A percentile compares a stretch with the other conserved stretches of the same genome.
Evolutionary conservation across 2,329 filamentous ascomycete species (phyloP).

Genomic region (Chrysosphaeria jannelii): DNA sequence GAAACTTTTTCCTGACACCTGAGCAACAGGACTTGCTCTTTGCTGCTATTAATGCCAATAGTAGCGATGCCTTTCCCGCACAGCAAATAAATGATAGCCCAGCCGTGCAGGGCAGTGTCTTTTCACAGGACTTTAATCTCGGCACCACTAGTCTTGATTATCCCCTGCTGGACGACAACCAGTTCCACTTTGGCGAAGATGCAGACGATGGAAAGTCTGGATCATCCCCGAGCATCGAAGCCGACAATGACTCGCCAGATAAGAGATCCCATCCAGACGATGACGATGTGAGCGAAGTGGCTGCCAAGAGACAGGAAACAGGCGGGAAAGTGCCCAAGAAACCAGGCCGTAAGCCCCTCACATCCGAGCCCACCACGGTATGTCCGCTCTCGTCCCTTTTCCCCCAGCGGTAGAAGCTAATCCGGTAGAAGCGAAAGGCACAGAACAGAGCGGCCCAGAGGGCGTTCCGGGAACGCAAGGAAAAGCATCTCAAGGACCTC

Average conservation of each 20-base stretch:
- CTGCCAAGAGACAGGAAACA: slow-evolving; percentile 45
- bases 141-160: slow-evolving; percentile 49
- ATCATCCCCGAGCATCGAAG: slow-evolving; percentile 22
- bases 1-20: slow-evolving; percentile 40
- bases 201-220: slow-evolving; percentile 7
- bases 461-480: slow-evolving; percentile 82
- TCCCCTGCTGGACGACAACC: slow-evolving; percentile 21
- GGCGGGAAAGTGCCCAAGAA: slow-evolving; percentile 80
- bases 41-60: slow-evolving; percentile 47
- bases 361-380: slow-evolving; percentile 85
- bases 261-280: slow-evolving; percentile 47
- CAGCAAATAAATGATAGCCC: too few relatives aligned
- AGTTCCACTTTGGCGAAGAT: slow-evolving; percentile 17
- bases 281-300: slow-evolving; percentile 25
- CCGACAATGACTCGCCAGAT: slow-evolving; percentile 27
- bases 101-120: neutral
- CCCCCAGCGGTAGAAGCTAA: neutral
- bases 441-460: slow-evolving; percentile 82
- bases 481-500: slow-evolving; percentile 64
- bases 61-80: too few relatives aligned
- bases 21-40: slow-evolving; percentile 51
- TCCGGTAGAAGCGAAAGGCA: slow-evolving; percentile 59
- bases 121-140: slow-evolving; percentile 9
- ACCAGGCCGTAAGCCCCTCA: slow-evolving; percentile 82
- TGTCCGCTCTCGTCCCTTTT: slow-evolving; percentile 14